Evolutionary conservation across 345 rosid species (phyloP), one percentile per base, ranked within the genome.

Genomic region (Cardamine resedifolia): DNA sequence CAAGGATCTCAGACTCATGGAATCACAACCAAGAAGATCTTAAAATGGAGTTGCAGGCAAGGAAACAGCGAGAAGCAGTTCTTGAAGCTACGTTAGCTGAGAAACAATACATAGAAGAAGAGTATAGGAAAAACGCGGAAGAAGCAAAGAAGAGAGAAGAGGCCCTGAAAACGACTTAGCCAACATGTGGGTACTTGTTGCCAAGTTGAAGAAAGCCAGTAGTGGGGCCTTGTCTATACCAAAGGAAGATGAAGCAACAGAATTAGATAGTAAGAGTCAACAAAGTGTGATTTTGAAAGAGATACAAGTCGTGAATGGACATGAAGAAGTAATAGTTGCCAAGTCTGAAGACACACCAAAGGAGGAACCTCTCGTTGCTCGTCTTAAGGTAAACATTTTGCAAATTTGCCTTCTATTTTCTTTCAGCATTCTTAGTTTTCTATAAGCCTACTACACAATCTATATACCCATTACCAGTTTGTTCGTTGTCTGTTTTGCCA

Each of bases 171-270:
- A 87, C 74, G 99, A 95, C 78, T 77, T 91, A 63, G 97, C 99
- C 36, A 91, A 88, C 76, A 95, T 95, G 99, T 91, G 99, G 97
- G 96, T 91, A 31, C 96, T 95, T 78, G 99, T 95, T 78, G 97
- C 99, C 43, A 91, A 86, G 81, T 79, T 95, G 68, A 95, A 95
- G 87, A 95, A 87, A 80, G 91, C 85, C 0, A 88, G 85, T 55
- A 87, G 83, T 58, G 88, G 86, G 53, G 82, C 72, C 33, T 66
- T 77, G 55, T 79, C 85, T 2, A 88, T 80, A 75, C 55, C 78
- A 73, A 83, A 36, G 52, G 72, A 73, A 83, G 86, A 64, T 47
- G 74, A 21, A 55, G 39, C 48, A 47, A 73, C 36, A 80, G 73
- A 19, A 61, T 58, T 85, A 84, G 79, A 49, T 48, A 11, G 69